These are phyloP conservation scores for Solanum ossicruentum DNA, from an alignment of 257 asterid genomes.

Conservation along the genomic window DNA sequence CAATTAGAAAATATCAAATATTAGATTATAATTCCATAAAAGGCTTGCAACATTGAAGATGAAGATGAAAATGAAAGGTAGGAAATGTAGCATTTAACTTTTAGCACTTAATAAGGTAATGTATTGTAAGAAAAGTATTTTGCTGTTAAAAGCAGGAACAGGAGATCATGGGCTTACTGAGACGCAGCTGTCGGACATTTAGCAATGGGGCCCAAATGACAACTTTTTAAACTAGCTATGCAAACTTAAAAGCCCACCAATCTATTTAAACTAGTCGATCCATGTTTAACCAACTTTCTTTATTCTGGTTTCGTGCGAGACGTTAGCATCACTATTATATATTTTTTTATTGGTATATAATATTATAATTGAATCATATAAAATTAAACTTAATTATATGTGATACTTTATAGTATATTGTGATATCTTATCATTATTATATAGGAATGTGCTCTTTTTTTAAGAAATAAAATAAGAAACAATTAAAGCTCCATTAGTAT, in stretches of 20 bases:
- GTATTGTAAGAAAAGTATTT: background rate
- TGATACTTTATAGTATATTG: too few relatives aligned
- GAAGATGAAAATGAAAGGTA: background rate
- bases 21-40: background rate
- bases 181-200: background rate
- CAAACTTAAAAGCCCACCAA: background rate
- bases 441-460: too few relatives aligned
- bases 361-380: too few relatives aligned
- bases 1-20: background rate
- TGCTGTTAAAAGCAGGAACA: constrained; percentile 1
- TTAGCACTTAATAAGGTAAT: background rate
- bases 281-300: too few relatives aligned
- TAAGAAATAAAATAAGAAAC: too few relatives aligned
- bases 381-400: too few relatives aligned
- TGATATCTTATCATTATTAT: too few relatives aligned
- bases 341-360: too few relatives aligned
- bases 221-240: background rate
- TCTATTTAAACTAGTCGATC: background rate
- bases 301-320: too few relatives aligned
- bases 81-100: background rate
- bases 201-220: background rate
- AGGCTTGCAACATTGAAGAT: background rate
- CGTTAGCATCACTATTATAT: too few relatives aligned
- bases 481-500: too few relatives aligned
- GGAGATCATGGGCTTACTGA: background rate